Base-by-base conservation (phyloP, 495 filamentous ascomycete genomes). In the Penicillium longicatenatum region DNA sequence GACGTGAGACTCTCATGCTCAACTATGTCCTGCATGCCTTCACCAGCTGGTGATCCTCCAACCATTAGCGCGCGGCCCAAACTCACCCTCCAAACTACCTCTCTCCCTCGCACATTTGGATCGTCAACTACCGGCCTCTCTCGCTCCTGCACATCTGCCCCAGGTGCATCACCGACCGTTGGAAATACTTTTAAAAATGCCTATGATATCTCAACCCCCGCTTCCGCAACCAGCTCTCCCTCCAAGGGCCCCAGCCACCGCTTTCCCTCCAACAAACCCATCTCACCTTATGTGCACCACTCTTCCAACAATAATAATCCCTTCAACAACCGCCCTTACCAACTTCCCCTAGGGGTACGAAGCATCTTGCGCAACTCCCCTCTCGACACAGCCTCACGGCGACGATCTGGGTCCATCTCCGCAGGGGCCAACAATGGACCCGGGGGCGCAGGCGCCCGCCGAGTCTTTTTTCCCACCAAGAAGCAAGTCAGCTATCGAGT, bases 121-220 rank as follows among this genome's bases (percentile, higher is more conserved):
- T 79, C 71, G 24, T 82, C 78, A 7, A 75, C 75, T 3, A 83
- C 82, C 3, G 81, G 82, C 31, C 69, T 88, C 54, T 81, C 80
- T 22, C 70, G 86, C 49, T 75, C 83, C 29, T 72, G 82, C 43
- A 79, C 85, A 33, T 70, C 86, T 2, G 80, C 88, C 41, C 77
- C 88, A 17, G 83, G 82, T 30, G 77, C 79, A 10, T 92, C 90
- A 8, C 89, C 90, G 6, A 94, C 90, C 5, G 75, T 85, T 21
- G 88, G 89, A 69, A 95, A 93, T 68, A 95, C 90, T 35, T 87
- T 91, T 61, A 85, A 84, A 31, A 94, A 95, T 69, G 84, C 86
- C 54, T 91, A 92, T 67, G 86, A 89, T 29, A 81, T 82, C 31
- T 75, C 82, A n/a, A 85, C 84, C 16, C 84, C 88, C 48, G 79